Conservation (phyloP, 2,329 filamentous ascomycete genomes). For the Clarireedia hainanense region DNA sequence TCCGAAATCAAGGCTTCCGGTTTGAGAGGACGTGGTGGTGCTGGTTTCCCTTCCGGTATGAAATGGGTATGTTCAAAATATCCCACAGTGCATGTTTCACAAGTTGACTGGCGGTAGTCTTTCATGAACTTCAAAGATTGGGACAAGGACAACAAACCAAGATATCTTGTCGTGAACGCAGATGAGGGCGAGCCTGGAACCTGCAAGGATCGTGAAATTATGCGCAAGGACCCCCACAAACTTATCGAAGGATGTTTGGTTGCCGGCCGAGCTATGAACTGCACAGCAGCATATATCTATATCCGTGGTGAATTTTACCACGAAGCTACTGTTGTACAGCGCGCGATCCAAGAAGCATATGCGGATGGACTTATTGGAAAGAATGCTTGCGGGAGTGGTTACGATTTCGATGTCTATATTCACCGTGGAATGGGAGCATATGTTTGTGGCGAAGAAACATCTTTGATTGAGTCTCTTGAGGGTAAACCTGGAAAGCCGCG, state of each 20-base stretch:
- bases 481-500: conserved; percentile 98
- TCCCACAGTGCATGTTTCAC: conserved; percentile 9
- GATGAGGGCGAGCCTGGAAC: conserved; percentile 98
- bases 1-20: conserved; percentile 95
- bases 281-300: conserved; percentile 97
- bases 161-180: conserved; percentile 96
- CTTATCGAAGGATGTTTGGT: conserved; percentile 95
- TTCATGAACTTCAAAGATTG: conserved; percentile 99
- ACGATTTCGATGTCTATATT: conserved; percentile 95
- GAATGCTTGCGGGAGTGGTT: conserved; percentile 94
- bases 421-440: conserved; percentile 97
- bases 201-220: conserved; percentile 99
- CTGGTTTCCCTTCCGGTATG: conserved; percentile 93
- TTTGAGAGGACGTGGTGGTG: conserved; percentile 89
- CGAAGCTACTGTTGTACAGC: conserved; percentile 87
- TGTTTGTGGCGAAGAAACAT: conserved; percentile 97
- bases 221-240: conserved; percentile 99
- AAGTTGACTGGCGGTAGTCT: conserved; percentile 48
- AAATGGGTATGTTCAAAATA: conserved; percentile 74
- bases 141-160: conserved; percentile 94
- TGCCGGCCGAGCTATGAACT: conserved; percentile 97
- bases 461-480: conserved; percentile 94
- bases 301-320: conserved; percentile 98
- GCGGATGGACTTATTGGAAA: conserved; percentile 91
- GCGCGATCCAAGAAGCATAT: conserved; percentile 96